phyloP scores from a whole-genome alignment of 1,284 basidiomycete species.

The Ceratorhiza oryzae-sativae region DNA sequence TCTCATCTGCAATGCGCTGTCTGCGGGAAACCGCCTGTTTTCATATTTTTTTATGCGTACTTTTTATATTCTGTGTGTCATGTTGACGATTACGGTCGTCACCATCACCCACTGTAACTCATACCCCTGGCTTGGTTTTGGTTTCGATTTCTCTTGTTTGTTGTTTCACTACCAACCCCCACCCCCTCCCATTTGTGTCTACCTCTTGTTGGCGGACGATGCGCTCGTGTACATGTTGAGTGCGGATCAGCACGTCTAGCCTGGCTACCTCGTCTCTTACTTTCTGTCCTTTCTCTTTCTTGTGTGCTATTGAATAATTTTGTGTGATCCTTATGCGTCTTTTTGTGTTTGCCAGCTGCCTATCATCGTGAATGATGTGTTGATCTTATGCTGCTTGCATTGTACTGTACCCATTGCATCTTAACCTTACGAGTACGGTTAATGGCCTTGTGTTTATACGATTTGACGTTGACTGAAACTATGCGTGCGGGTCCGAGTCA shows the following conservation, averaged over 20 bases:
- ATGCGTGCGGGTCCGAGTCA: background rate
- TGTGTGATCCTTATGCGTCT: slow-evolving; percentile 3
- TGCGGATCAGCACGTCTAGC: background rate
- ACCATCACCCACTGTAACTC: slow-evolving; percentile 22
- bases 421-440: slow-evolving; percentile 37
- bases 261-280: background rate
- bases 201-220: background rate
- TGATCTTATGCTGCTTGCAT: slow-evolving; percentile 23
- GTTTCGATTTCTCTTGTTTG: slow-evolving; percentile 8
- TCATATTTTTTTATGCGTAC: slow-evolving; percentile 40
- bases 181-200: background rate
- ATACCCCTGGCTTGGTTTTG: slow-evolving; percentile 28
- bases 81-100: slow-evolving; percentile 28
- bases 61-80: slow-evolving; percentile 34
- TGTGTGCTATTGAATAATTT: slow-evolving; percentile 15
- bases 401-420: slow-evolving; percentile 28
- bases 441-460: slow-evolving; percentile 7
- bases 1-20: slow-evolving; percentile 36
- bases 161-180: slow-evolving; percentile 1
- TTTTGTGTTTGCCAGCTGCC: background rate
- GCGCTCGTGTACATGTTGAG: slow-evolving; percentile 34
- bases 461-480: slow-evolving; percentile 12
- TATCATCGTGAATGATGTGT: slow-evolving; percentile 11
- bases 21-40: slow-evolving; percentile 37
- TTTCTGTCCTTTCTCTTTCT: slow-evolving; percentile 13